These are phyloP conservation scores for Pseudogymnoascus sp. DNA, from an alignment of 2,329 filamentous ascomycete genomes.

Conservation along the genomic window DNA sequence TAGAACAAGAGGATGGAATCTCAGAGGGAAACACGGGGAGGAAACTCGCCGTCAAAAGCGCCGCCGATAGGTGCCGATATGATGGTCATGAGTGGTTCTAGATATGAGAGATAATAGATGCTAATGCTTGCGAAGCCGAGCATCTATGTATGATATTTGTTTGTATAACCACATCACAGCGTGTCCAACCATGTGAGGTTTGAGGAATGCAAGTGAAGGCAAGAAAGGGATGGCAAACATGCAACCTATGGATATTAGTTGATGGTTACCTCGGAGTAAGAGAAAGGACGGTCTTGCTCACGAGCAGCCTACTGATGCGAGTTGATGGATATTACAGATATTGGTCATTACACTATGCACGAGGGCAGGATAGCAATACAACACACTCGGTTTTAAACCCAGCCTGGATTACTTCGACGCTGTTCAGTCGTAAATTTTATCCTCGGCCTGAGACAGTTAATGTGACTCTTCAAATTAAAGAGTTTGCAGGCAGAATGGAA, in stretches of 20 bases:
- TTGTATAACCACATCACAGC: background rate
- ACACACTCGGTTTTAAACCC: background rate
- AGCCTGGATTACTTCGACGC: background rate
- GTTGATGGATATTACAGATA: background rate
- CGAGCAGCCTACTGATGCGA: background rate
- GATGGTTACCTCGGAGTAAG: background rate
- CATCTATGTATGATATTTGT: slow-evolving; percentile 1
- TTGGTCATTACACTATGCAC: background rate
- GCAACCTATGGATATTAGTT: background rate
- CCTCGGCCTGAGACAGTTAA: background rate
- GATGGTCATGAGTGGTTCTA: background rate
- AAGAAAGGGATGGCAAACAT: background rate
- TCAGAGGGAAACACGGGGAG: background rate
- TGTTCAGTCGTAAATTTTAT: background rate
- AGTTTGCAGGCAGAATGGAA: background rate
- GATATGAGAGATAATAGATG: background rate
- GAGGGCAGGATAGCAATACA: background rate
- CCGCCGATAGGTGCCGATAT: background rate
- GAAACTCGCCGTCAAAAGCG: background rate
- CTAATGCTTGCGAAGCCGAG: too few relatives aligned
- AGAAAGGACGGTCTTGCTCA: background rate
- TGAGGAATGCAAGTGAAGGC: background rate
- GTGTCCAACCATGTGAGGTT: background rate
- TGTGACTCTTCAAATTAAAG: background rate
- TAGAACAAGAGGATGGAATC: background rate